Evolutionary conservation across 2,329 filamentous ascomycete species (phyloP).

Genomic region (Ustulina deusta): DNA sequence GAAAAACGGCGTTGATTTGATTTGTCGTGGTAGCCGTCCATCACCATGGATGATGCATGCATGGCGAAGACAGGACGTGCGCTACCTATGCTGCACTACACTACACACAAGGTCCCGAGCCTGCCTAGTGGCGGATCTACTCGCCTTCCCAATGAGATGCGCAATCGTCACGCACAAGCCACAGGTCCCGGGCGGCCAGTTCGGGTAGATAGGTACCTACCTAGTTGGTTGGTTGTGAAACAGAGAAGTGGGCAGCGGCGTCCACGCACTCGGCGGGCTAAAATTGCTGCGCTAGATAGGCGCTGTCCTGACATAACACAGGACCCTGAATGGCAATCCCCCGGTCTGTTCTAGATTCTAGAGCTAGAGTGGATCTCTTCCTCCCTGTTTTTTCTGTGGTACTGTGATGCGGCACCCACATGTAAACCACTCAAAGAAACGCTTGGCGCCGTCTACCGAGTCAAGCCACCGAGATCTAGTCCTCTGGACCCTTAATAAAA

Average conservation of each 20-base stretch:
- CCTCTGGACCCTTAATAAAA: constrained; percentile 39
- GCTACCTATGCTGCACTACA: too few species aligned
- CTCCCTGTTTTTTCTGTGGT: constrained; percentile 46
- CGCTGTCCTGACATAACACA: not conserved
- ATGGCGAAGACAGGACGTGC: too few species aligned
- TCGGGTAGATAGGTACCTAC: not conserved
- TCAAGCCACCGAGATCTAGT: constrained; percentile 47
- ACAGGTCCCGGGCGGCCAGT: not conserved
- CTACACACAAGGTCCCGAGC: too few species aligned
- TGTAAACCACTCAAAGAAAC: constrained; percentile 31
- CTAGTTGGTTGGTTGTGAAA: not conserved
- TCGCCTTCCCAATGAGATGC: constrained; percentile 1
- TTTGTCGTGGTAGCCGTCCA: not conserved
- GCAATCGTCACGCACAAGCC: not conserved
- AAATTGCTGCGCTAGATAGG: too few species aligned
- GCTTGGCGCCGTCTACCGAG: constrained; percentile 38
- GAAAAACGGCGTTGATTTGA: constrained; percentile 9
- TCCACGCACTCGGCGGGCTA: too few species aligned
- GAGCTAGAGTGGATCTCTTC: constrained; percentile 31
- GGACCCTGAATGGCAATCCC: constrained; percentile 30
- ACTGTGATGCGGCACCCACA: constrained; percentile 18
- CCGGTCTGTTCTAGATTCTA: constrained; percentile 17
- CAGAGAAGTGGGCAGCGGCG: not conserved
- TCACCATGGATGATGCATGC: not conserved
- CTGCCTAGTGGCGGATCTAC: constrained; percentile 1